phyloP scores from a whole-genome alignment of 2,329 filamentous ascomycete species.

The Tolypocladium tropicale region DNA sequence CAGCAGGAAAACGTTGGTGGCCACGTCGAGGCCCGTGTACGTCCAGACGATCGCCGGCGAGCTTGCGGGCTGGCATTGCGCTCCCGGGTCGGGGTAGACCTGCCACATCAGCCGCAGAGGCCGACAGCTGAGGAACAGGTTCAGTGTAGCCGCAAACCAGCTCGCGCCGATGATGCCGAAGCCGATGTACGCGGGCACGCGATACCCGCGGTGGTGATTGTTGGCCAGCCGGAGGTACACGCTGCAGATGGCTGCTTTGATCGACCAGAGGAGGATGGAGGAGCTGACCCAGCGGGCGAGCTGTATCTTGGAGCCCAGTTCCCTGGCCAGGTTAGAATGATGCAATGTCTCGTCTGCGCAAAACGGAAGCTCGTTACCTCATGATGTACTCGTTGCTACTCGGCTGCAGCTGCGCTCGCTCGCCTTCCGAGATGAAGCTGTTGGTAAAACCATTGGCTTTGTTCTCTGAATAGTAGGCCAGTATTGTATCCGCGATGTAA shows the following conservation, averaged over 20 bases:
- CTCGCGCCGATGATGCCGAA: conserved; percentile 1
- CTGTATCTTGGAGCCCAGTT: conserved; percentile 6
- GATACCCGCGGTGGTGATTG: not conserved
- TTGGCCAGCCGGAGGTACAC: conserved; percentile 1
- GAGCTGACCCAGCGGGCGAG: conserved; percentile 4
- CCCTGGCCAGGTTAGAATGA: conserved; percentile 1
- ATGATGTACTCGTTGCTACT: not conserved
- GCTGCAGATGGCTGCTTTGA: conserved; percentile 5
- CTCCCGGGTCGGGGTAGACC: not conserved
- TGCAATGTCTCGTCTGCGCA: no score
- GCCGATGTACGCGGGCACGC: not conserved
- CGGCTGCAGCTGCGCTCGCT: not conserved
- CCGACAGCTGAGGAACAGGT: conserved; percentile 3
- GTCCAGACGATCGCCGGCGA: conserved; percentile 5
- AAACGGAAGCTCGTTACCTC: not conserved
- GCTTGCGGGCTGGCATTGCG: conserved; percentile 3
- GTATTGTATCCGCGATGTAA: conserved; percentile 1
- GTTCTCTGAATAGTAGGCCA: conserved; percentile 1
- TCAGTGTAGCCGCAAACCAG: conserved; percentile 1
- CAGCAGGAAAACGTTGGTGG: conserved; percentile 2
- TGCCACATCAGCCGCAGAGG: conserved; percentile 5
- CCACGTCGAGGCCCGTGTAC: conserved; percentile 1
- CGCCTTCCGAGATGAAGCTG: not conserved
- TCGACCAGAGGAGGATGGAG: conserved; percentile 4
- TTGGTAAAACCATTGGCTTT: conserved; percentile 3